Conservation (phyloP, 225 moss, liverwort and hornwort species). For the Polytrichum commune region DNA sequence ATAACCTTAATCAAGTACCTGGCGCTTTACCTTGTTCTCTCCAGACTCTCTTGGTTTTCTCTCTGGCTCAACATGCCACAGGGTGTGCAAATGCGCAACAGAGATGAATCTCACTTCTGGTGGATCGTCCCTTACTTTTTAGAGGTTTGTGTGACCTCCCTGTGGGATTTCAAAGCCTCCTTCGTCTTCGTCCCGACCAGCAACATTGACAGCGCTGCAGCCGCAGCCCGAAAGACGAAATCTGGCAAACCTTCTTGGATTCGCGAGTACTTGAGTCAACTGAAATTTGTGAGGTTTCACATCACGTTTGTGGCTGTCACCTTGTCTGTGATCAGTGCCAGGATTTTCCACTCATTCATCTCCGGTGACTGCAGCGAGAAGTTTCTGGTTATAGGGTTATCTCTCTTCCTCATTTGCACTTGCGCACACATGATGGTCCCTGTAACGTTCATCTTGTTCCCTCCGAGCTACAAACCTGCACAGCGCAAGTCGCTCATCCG, state of each 20-base stretch:
- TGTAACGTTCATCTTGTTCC: constrained; percentile 11
- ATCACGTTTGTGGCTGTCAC: constrained; percentile 1
- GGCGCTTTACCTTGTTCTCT: constrained; percentile 18
- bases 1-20: constrained; percentile 11
- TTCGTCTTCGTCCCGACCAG: constrained; percentile 52
- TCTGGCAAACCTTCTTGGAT: not conserved
- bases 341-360: not conserved
- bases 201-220: constrained; percentile 27
- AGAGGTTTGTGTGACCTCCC: constrained; percentile 23
- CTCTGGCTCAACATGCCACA: constrained; percentile 38
- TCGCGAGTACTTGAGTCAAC: constrained; percentile 13
- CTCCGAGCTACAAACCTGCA: constrained; percentile 6
- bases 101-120: constrained; percentile 62
- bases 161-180: constrained; percentile 27
- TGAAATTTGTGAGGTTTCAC: constrained; percentile 39
- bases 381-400: constrained; percentile 15
- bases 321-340: not conserved
- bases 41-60: constrained; percentile 25
- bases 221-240: not conserved
- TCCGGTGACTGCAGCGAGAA: constrained; percentile 11
- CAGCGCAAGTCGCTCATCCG: constrained; percentile 17
- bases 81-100: constrained; percentile 32
- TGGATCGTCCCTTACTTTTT: constrained; percentile 52
- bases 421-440: constrained; percentile 20
- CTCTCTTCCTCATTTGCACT: constrained; percentile 14